These are phyloP conservation scores for Penicillium mononematosum DNA, from an alignment of 495 filamentous ascomycete genomes.

Conservation along the genomic window DNA sequence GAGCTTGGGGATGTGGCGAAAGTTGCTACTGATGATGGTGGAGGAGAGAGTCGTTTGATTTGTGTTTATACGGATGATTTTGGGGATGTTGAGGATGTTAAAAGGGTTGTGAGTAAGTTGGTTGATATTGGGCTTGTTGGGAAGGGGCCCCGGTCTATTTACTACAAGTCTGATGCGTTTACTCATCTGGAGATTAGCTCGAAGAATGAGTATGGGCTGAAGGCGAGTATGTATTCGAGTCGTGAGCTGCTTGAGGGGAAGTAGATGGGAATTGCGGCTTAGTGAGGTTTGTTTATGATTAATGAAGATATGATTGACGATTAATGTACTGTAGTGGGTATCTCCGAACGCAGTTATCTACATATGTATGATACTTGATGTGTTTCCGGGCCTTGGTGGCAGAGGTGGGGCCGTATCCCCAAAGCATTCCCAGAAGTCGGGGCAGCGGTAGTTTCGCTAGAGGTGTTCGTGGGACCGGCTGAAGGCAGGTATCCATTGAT, in stretches of 20 bases:
- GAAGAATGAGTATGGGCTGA: constrained; percentile 66
- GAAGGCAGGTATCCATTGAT: neutral
- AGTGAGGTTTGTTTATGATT: constrained; percentile 14
- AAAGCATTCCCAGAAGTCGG: neutral
- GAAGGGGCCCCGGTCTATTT: constrained; percentile 52
- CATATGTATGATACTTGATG: constrained; percentile 3
- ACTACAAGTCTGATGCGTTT: constrained; percentile 81
- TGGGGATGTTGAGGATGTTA: constrained; percentile 63
- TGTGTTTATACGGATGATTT: constrained; percentile 79
- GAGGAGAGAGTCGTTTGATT: constrained; percentile 51
- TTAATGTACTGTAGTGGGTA: constrained; percentile 14
- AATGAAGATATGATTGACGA: constrained; percentile 5
- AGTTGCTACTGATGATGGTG: constrained; percentile 57
- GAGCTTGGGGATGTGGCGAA: constrained; percentile 69
- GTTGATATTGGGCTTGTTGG: constrained; percentile 58
- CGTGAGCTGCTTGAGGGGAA: constrained; percentile 39
- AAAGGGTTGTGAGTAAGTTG: constrained; percentile 60
- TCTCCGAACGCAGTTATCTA: constrained; percentile 11
- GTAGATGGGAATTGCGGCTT: neutral
- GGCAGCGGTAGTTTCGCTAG: neutral
- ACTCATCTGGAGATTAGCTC: constrained; percentile 66
- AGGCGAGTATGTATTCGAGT: constrained; percentile 52
- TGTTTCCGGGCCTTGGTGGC: neutral
- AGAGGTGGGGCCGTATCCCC: neutral
- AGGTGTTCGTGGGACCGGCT: neutral